Conservation (phyloP, 2,329 filamentous ascomycete species). For the Hymenoscyphus occultus region DNA sequence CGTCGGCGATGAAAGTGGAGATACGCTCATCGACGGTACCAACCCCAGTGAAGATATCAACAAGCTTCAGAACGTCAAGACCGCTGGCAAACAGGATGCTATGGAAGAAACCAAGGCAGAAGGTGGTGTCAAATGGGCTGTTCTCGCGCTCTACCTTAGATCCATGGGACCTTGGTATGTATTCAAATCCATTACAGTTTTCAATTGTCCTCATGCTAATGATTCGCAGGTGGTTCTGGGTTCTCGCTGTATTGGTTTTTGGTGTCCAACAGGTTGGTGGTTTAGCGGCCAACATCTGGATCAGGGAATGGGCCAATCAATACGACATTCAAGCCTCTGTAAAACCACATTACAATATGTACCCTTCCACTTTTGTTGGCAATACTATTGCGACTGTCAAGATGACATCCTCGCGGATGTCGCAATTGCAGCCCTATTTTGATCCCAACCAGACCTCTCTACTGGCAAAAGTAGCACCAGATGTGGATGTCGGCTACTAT, state of each 20-base stretch:
- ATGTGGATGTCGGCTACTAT: conserved; percentile 82
- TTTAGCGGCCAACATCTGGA: conserved; percentile 91
- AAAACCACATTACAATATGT: conserved; percentile 18
- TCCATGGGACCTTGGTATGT: conserved; percentile 84
- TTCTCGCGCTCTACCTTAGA: conserved; percentile 79
- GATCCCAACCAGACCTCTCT: conserved; percentile 34
- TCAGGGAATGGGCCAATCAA: conserved; percentile 90
- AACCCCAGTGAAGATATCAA: conserved; percentile 47
- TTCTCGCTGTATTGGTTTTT: conserved; percentile 71
- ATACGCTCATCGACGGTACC: conserved; percentile 46
- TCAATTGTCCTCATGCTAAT: conserved; percentile 16
- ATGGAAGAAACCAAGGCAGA: conserved; percentile 76
- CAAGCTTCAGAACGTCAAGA: conserved; percentile 33
- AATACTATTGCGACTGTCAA: conserved; percentile 32
- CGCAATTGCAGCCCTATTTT: conserved; percentile 35
- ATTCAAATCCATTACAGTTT: background rate
- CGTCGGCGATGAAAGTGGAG: conserved; percentile 59
- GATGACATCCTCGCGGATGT: conserved; percentile 26
- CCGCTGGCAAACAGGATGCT: conserved; percentile 44
- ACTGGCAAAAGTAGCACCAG: conserved; percentile 34
- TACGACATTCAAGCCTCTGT: conserved; percentile 50
- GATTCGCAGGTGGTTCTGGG: conserved; percentile 70
- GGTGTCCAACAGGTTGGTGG: conserved; percentile 78
- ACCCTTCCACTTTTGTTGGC: conserved; percentile 28
- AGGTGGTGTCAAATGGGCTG: conserved; percentile 83